Evolutionary conservation across 805 yeast genomes (phyloP), one percentile per base, ranked within the genome.

Genomic region (Starmerella roubikii): DNA sequence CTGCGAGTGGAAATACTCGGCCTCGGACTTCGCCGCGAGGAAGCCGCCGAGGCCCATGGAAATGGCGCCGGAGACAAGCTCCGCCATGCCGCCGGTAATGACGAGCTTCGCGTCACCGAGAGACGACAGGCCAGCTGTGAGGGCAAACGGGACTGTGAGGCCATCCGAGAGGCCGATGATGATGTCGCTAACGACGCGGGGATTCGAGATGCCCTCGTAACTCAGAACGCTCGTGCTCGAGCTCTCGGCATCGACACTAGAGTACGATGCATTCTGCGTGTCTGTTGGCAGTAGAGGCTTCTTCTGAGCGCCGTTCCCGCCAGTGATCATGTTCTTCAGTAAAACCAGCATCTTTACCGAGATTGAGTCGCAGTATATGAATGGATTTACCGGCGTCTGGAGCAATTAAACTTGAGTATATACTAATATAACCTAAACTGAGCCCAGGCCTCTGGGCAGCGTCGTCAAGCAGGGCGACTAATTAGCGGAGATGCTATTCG

Each of bases 31-130:
- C 31, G 98, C 98, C 23, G 97, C 98, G 40, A 88, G 67, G 59
- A 73, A 88, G 23, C 98, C 98, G 42, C 98, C 98, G 39, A 88
- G 72, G 8, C 98, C 97, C 98, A 88, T 88, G 22, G 94, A 80
- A 38, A 88, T 86, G 32, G 97, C 93, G 35, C 98, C 98, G 5
- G 94, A 81, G 3, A 88, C 93, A 50, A 88, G 72, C 65, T 88
- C 98, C 9, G 97, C 97, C 71, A 88, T 73, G 19, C 97, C 98
- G 68, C 97, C 98, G 21, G 97, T 85, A 45, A 88, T 85, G 37
- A 88, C 98, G 47, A 88, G 70, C 57, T 73, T 79, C 15, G 94
- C 66, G 58, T 83, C 81, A 38, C 98, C 98, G 38, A 88, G 69
- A 1, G 93, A 78, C 1, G 94, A 79, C 40, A 88, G 69, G 35